Conservation (phyloP, 2,329 filamentous ascomycete species). For the Colletotrichum destructivum region DNA sequence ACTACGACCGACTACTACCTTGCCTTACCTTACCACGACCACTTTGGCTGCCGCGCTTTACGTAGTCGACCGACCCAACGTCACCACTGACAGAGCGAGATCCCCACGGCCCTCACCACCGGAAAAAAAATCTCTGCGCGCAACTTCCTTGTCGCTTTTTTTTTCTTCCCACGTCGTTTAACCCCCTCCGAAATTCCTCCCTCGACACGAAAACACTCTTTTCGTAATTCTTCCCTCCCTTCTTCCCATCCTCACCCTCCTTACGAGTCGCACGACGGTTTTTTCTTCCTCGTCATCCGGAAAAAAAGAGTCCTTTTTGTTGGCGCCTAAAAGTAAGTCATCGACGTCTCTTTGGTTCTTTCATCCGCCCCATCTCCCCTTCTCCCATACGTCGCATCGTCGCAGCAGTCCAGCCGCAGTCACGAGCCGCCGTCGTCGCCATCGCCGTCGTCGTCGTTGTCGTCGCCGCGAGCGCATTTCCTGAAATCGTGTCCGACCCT, state of each 20-base stretch:
- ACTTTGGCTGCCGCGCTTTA: slow-evolving; percentile 22
- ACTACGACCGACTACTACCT: no score
- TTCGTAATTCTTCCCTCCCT: slow-evolving; percentile 33
- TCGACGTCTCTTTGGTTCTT: slow-evolving; percentile 36
- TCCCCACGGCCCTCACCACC: slow-evolving; percentile 38
- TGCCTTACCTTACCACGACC: no score
- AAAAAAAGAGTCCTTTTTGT: slow-evolving; percentile 52
- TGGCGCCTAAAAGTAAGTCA: slow-evolving; percentile 70
- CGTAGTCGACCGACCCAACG: slow-evolving; percentile 24
- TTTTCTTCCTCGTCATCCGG: slow-evolving; percentile 49
- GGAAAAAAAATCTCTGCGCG: slow-evolving; percentile 39
- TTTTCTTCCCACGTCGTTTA: slow-evolving; percentile 40
- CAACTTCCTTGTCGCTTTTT: slow-evolving; percentile 40
- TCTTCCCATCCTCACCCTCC: slow-evolving; percentile 42
- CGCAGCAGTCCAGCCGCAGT: slow-evolving; percentile 11
- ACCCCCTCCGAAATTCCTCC: slow-evolving; percentile 34
- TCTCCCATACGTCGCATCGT: slow-evolving; percentile 20
- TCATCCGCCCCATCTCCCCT: slow-evolving; percentile 42
- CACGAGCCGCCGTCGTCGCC: slow-evolving; percentile 19
- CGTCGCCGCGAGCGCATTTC: neutral
- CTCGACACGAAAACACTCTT: slow-evolving; percentile 34
- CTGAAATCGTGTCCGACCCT: slow-evolving; percentile 7
- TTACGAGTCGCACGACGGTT: slow-evolving; percentile 51
- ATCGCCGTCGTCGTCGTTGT: neutral
- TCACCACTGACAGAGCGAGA: slow-evolving; percentile 41